Conservation (phyloP, 2,329 filamentous ascomycete genomes). For the Hortaea werneckii region DNA sequence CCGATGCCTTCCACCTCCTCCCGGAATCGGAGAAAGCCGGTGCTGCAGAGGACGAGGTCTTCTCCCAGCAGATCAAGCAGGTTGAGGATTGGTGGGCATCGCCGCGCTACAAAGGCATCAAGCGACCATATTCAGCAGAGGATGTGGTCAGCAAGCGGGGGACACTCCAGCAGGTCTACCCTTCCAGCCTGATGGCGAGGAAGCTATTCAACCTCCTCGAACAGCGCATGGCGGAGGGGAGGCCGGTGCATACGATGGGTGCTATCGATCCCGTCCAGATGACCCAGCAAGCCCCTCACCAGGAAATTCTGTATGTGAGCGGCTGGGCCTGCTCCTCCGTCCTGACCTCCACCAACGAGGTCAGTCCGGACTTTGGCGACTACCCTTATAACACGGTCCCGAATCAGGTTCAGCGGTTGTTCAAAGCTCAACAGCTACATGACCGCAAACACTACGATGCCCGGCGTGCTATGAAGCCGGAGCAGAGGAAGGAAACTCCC, state of each 20-base stretch:
- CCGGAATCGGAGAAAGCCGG: slow-evolving; percentile 64
- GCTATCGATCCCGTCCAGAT: slow-evolving; percentile 98
- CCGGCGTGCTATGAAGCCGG: slow-evolving; percentile 64
- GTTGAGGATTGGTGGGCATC: slow-evolving; percentile 87
- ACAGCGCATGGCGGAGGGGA: slow-evolving; percentile 63
- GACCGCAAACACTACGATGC: slow-evolving; percentile 91
- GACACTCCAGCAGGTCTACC: slow-evolving; percentile 74
- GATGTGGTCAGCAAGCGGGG: slow-evolving; percentile 95
- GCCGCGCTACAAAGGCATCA: slow-evolving; percentile 78
- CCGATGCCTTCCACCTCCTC: slow-evolving; percentile 79
- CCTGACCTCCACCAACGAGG: slow-evolving; percentile 89
- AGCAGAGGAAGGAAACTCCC: slow-evolving; percentile 63
- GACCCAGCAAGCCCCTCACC: slow-evolving; percentile 94
- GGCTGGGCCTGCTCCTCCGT: slow-evolving; percentile 96
- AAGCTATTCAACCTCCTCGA: slow-evolving; percentile 88
- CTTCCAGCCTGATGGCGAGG: slow-evolving; percentile 86
- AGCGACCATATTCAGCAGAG: slow-evolving; percentile 77
- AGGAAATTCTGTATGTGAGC: slow-evolving; percentile 91
- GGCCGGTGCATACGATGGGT: slow-evolving; percentile 95
- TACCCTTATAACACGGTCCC: slow-evolving; percentile 99
- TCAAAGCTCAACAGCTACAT: slow-evolving; percentile 94
- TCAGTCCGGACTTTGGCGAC: slow-evolving; percentile 94
- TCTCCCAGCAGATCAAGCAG: slow-evolving; percentile 71
- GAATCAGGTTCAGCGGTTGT: slow-evolving; percentile 90
- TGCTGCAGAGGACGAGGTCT: slow-evolving; percentile 69